Percentiles rank a stretch among this genome's conserved stretches.
Conservation (phyloP, 257 asterid genomes). For the Nicotiana noctiflora region DNA sequence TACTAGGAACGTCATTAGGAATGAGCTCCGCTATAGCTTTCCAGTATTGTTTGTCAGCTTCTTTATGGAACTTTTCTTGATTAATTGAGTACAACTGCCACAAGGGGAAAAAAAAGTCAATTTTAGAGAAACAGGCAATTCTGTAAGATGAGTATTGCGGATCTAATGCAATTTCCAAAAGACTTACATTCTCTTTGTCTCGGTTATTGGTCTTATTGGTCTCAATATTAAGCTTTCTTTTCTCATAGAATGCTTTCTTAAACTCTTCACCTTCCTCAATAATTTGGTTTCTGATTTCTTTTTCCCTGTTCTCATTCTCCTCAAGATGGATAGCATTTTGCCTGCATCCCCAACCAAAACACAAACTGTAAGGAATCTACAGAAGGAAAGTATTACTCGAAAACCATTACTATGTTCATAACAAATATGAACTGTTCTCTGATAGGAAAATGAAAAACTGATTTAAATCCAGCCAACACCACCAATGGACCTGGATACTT, state of each 20-base stretch:
- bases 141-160: neutral
- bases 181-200: constrained; percentile 64
- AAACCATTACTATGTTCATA: neutral
- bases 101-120: neutral
- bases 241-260: constrained; percentile 69
- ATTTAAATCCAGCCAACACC: neutral
- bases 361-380: neutral
- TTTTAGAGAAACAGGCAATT: neutral
- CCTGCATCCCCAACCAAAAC: constrained; percentile 32
- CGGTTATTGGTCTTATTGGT: constrained; percentile 62
- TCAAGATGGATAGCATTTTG: constrained; percentile 70
- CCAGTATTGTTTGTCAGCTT: constrained; percentile 91
- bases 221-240: constrained; percentile 64
- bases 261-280: constrained; percentile 73
- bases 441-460: neutral
- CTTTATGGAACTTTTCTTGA: constrained; percentile 88
- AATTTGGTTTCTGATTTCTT: constrained; percentile 66
- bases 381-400: neutral
- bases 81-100: constrained; percentile 44
- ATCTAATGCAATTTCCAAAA: neutral
- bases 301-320: constrained; percentile 90
- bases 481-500: neutral
- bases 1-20: constrained; percentile 76
- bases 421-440: neutral
- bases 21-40: constrained; percentile 84